Base-by-base conservation (phyloP, 192 early-diverging fungal genomes). In the Coemansia asiatica region DNA sequence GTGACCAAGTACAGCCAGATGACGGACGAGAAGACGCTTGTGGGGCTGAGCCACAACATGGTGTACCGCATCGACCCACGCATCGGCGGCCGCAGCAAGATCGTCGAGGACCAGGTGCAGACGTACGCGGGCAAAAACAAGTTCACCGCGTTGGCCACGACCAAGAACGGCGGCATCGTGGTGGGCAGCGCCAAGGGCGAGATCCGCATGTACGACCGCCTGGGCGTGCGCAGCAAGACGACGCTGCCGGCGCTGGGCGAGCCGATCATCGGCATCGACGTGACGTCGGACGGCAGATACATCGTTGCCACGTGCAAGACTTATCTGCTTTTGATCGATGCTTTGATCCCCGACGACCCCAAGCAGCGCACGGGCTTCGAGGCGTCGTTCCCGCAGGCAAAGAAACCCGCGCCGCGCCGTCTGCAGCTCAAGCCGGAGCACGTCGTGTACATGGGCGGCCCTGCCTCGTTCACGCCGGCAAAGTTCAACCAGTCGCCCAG, bases 31-130 rank as follows among this genome's bases (percentile, higher is more conserved):
- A 77, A 89, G 68, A 93, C 92, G 18, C 68, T 98, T 61, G 75
- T 96, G 1, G 95, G 94, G 9, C 79, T 93, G 44, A 90, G 91
- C 63, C 84, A 88, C 63, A 91, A 91, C 75, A 83, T 91, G 59
- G 71, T 98, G 46, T 98, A 90, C 84, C 85, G 90, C 10, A 85
- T 98, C 60, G 95, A 98, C 72, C 93, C 94, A 55, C 92, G 95
- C 29, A 69, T 94, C 21, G 73, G 84, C 31, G 86, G 87, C 19
- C 56, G 71, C 60, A 84, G 73, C 57, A 91, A 93, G 74, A 74
- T 91, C 15, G 92, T 93, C 8, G 84, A 89, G 50, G 55, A 67
- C 28, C 84, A 90, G 69, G 83, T 84, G 65, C 88, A 92, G 70
- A 60, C 86, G 56, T 96, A 98, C 68, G 56, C 77, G 25, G 84